phyloP scores from a whole-genome alignment of 163 green algal genomes.

The Chlorella variabilis region DNA sequence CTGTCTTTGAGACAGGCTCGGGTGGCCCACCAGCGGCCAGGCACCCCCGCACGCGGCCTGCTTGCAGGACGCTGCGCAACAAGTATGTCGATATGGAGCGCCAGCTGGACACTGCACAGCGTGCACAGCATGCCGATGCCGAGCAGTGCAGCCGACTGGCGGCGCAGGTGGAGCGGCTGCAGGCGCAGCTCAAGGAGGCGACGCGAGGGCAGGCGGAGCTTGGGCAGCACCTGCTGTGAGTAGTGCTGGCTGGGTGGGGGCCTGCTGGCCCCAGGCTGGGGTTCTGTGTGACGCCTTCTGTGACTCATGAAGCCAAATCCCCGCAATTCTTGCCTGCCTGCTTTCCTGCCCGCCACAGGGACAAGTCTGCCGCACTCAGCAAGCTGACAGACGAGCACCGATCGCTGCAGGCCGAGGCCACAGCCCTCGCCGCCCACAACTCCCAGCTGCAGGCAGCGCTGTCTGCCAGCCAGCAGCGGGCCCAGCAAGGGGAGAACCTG shows the following conservation, averaged over 20 bases:
- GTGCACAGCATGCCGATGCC: not conserved
- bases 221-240: constrained; percentile 20
- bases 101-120: not conserved
- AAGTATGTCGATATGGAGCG: not conserved
- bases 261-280: not conserved
- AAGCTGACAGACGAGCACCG: not conserved
- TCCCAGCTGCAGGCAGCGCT: not conserved
- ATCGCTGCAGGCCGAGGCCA: not conserved
- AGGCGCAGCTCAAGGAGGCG: not conserved
- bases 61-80: not conserved
- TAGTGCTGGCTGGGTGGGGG: not conserved
- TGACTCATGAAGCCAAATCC: too few relatives aligned
- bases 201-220: constrained; percentile 1
- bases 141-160: not conserved
- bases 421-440: not conserved
- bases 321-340: not conserved
- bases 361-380: not conserved
- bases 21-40: too few relatives aligned
- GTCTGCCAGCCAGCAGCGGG: not conserved
- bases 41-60: too few relatives aligned
- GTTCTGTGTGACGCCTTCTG: not conserved
- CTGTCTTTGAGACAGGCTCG: too few relatives aligned
- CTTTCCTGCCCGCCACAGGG: not conserved
- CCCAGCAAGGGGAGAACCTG: constrained; percentile 7
- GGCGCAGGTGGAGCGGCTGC: constrained; percentile 7